Evolutionary conservation across 75 land plant genomes (phyloP).

Genomic region (Pseudotsuga menziesii): DNA sequence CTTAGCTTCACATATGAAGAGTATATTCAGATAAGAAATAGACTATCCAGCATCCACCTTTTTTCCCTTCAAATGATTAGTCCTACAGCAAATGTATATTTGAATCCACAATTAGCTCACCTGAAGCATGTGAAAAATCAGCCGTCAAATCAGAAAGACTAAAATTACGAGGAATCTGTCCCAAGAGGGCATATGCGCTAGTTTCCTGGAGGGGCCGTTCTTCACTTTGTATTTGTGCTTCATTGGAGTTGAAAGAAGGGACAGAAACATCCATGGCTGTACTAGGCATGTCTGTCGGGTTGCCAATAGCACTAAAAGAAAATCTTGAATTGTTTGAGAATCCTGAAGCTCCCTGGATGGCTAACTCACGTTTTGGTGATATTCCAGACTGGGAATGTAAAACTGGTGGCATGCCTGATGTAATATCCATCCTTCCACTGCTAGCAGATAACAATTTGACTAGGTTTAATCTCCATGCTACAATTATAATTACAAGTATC

Average conservation of each 20-base stretch:
- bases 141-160: slow-evolving; percentile 83
- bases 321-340: slow-evolving; percentile 30
- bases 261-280: slow-evolving; percentile 37
- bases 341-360: slow-evolving; percentile 44
- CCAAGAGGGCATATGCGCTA: slow-evolving; percentile 41
- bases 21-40: background rate
- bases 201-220: slow-evolving; percentile 38
- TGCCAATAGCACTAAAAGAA: slow-evolving; percentile 44
- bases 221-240: slow-evolving; percentile 35
- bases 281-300: slow-evolving; percentile 30
- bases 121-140: slow-evolving; percentile 62
- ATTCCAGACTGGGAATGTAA: slow-evolving; percentile 19
- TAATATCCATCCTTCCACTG: slow-evolving; percentile 17
- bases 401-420: slow-evolving; percentile 21
- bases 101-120: slow-evolving; percentile 19
- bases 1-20: background rate
- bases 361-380: slow-evolving; percentile 29
- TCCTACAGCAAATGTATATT: background rate
- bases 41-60: background rate
- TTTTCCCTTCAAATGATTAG: background rate
- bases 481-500: background rate
- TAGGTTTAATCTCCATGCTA: background rate
- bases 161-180: slow-evolving; percentile 77
- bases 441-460: background rate
- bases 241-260: slow-evolving; percentile 36